Percentiles rank a stretch among this genome's conserved stretches.
Evolutionary conservation across 2,329 filamentous ascomycete species (phyloP).

Genomic region (Clonostachys chloroleuca): DNA sequence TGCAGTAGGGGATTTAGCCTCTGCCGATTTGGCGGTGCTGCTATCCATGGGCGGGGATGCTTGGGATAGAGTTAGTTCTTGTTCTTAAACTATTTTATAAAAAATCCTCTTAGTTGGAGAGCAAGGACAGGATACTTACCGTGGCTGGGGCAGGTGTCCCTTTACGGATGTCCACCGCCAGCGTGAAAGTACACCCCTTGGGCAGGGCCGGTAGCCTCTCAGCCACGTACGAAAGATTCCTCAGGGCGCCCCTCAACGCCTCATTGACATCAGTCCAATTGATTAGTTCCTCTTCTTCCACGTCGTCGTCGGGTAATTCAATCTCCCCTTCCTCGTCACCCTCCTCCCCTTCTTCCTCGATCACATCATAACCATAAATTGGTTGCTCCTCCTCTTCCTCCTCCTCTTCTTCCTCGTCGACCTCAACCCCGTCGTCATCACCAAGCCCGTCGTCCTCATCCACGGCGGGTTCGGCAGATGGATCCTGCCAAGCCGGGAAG

Average conservation of each 20-base stretch:
- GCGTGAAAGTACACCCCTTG: conserved; percentile 64
- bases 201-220: conserved; percentile 55
- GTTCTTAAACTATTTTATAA: not conserved
- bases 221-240: conserved; percentile 55
- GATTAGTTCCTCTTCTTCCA: conserved; percentile 19
- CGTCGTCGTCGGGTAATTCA: conserved; percentile 9
- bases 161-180: conserved; percentile 70
- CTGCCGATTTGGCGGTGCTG: conserved; percentile 44
- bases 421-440: conserved; percentile 4
- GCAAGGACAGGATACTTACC: conserved; percentile 28
- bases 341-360: conserved; percentile 9
- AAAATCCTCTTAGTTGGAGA: not conserved
- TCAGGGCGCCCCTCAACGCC: conserved; percentile 64
- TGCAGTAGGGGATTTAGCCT: conserved; percentile 9
- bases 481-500: conserved; percentile 37
- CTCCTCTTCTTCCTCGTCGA: conserved; percentile 7
- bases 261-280: conserved; percentile 64
- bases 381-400: conserved; percentile 17
- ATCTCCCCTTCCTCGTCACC: conserved; percentile 7
- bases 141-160: conserved; percentile 53
- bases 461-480: conserved; percentile 23
- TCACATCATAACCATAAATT: conserved; percentile 11
- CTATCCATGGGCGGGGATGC: conserved; percentile 59
- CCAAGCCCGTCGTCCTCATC: conserved; percentile 11
- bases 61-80: conserved; percentile 11